Conservation (phyloP, 73 alveolate species). For the Blepharisma stoltei region DNA sequence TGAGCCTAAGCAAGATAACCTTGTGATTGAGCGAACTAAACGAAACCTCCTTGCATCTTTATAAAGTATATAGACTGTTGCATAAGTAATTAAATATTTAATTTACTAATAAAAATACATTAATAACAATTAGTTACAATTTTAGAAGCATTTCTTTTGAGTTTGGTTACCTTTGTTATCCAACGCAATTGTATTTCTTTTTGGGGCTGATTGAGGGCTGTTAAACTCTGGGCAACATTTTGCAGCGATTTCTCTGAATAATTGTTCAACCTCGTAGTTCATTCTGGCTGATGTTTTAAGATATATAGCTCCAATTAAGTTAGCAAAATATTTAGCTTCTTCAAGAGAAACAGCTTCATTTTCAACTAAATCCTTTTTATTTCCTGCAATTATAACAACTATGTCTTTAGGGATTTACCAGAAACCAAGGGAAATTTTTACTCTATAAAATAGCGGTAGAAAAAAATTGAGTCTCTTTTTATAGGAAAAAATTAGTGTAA, state of each 20-base stretch:
- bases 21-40: too few relatives aligned
- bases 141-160: background rate
- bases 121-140: too few relatives aligned
- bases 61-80: too few relatives aligned
- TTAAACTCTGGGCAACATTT: constrained; percentile 37
- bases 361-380: constrained; percentile 76
- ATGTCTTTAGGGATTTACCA: constrained; percentile 65
- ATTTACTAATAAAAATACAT: too few relatives aligned
- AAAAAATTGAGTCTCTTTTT: too few relatives aligned
- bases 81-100: too few relatives aligned
- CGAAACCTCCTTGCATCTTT: too few relatives aligned
- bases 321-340: constrained; percentile 52
- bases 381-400: constrained; percentile 77
- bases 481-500: too few relatives aligned
- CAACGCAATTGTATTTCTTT: background rate
- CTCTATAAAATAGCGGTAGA: too few relatives aligned
- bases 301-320: constrained; percentile 35
- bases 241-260: constrained; percentile 52
- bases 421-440: too few relatives aligned
- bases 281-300: constrained; percentile 55
- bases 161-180: background rate
- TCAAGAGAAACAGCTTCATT: constrained; percentile 52
- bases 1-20: too few relatives aligned
- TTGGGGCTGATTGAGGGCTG: background rate
- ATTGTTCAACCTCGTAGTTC: constrained; percentile 47